These are phyloP conservation scores for Xylaria intraflava DNA, from an alignment of 495 filamentous ascomycete genomes.

Conservation along the genomic window DNA sequence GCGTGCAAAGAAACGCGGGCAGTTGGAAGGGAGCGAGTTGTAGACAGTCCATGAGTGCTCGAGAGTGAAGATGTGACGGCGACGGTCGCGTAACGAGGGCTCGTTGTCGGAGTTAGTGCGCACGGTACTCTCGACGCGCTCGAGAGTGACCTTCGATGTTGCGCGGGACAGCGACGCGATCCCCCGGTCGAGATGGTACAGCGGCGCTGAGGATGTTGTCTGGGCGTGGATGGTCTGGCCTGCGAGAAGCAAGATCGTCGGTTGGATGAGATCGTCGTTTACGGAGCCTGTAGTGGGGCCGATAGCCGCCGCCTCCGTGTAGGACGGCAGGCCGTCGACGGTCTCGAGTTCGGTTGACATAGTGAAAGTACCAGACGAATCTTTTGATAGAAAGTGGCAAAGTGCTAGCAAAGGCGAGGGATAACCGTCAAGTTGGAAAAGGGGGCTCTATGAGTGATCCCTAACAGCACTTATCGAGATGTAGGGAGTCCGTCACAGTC, in stretches of 20 bases:
- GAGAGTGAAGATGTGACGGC: constrained; percentile 1
- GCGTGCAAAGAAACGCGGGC: constrained; percentile 2
- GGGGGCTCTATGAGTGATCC: too few relatives aligned
- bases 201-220: not conserved
- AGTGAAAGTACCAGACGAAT: not conserved
- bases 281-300: too few relatives aligned
- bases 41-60: not conserved
- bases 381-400: not conserved
- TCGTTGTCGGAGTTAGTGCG: not conserved
- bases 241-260: constrained; percentile 43
- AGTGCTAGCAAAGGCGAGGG: not conserved
- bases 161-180: not conserved
- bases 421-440: not conserved
- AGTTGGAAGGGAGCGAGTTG: not conserved
- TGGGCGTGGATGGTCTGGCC: constrained; percentile 9
- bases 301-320: constrained; percentile 1
- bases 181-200: constrained; percentile 7
- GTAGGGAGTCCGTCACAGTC: too few relatives aligned
- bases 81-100: not conserved
- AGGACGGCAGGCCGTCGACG: not conserved
- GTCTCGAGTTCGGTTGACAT: not conserved
- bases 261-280: constrained; percentile 32
- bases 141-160: not conserved
- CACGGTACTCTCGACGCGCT: constrained; percentile 7
- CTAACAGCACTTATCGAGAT: too few relatives aligned